A percentile compares a stretch with the other conserved stretches of the same genome.
Conservation (phyloP, 768 basidiomycete species). For the Psilocybe subaeruginosa region DNA sequence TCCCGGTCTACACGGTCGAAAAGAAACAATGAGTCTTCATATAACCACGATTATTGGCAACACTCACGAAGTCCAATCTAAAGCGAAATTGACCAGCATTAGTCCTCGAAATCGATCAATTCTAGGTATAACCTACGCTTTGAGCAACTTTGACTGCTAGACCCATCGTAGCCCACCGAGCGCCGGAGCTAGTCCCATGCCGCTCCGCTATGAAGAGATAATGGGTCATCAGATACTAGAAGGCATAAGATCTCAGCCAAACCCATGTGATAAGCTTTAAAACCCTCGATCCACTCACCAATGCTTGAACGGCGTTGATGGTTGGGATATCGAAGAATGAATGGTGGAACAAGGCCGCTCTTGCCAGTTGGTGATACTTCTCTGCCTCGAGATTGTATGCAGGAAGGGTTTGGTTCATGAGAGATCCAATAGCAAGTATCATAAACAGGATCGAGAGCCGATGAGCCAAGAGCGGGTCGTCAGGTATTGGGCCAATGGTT, state of each 20-base stretch:
- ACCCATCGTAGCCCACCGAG: constrained; percentile 71
- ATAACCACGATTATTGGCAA: neutral
- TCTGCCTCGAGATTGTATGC: constrained; percentile 71
- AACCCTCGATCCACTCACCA: constrained; percentile 43
- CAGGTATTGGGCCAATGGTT: constrained; percentile 42
- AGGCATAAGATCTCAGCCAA: neutral
- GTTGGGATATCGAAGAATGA: constrained; percentile 73
- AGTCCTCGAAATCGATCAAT: constrained; percentile 10
- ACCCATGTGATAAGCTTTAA: neutral
- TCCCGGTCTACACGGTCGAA: constrained; percentile 55
- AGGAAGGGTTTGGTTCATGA: constrained; percentile 58
- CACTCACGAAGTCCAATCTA: constrained; percentile 74
- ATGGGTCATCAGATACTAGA: constrained; percentile 69
- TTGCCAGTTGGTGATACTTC: constrained; percentile 69
- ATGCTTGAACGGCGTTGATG: constrained; percentile 65
- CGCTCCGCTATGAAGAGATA: constrained; percentile 72
- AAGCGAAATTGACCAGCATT: neutral
- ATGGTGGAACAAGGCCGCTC: constrained; percentile 64
- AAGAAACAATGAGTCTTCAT: neutral
- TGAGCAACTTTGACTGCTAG: constrained; percentile 72
- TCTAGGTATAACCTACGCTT: constrained; percentile 51
- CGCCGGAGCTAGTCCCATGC: constrained; percentile 65
- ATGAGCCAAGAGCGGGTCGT: constrained; percentile 59
- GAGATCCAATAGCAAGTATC: constrained; percentile 65
- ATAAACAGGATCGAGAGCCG: constrained; percentile 68